Conservation (phyloP, 2,329 filamentous ascomycete genomes). For the Paraconiothyrium sp. region DNA sequence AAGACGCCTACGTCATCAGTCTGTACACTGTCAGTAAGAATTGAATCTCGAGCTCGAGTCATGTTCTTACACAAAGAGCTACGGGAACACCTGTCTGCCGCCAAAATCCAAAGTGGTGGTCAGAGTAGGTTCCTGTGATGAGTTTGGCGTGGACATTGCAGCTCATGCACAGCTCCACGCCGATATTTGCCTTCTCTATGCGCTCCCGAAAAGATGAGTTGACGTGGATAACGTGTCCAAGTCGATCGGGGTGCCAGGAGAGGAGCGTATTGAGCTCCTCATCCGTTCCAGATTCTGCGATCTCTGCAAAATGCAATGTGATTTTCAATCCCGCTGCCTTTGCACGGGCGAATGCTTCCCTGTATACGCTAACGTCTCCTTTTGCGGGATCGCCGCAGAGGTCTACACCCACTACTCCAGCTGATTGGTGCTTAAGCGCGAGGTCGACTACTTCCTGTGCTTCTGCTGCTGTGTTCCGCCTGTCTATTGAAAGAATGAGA, state of each 20-base stretch:
- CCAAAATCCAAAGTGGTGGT: slow-evolving; percentile 84
- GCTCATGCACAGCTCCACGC: slow-evolving; percentile 79
- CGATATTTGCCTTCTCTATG: slow-evolving; percentile 65
- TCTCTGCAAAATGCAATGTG: slow-evolving; percentile 83
- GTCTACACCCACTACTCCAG: slow-evolving; percentile 76
- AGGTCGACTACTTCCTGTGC: slow-evolving; percentile 72
- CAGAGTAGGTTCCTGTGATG: slow-evolving; percentile 70
- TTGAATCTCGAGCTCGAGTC: neutral
- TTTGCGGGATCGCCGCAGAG: slow-evolving; percentile 78
- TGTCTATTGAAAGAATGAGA: slow-evolving; percentile 79
- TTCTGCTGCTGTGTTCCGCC: slow-evolving; percentile 66
- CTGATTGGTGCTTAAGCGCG: slow-evolving; percentile 62
- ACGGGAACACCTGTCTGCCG: slow-evolving; percentile 62
- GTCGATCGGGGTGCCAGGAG: slow-evolving; percentile 70
- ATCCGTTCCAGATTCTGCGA: slow-evolving; percentile 63
- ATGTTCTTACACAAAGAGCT: slow-evolving; percentile 71
- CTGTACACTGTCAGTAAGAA: slow-evolving; percentile 53
- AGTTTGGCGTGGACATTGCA: slow-evolving; percentile 83
- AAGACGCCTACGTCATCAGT: slow-evolving; percentile 88
- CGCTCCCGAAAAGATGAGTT: slow-evolving; percentile 66
- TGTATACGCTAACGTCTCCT: slow-evolving; percentile 69
- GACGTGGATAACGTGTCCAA: slow-evolving; percentile 84
- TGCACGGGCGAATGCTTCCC: slow-evolving; percentile 67
- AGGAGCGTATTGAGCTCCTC: slow-evolving; percentile 72
- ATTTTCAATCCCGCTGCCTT: slow-evolving; percentile 65